phyloP scores from a whole-genome alignment of 768 basidiomycete species.

The Russula dissimulans region DNA sequence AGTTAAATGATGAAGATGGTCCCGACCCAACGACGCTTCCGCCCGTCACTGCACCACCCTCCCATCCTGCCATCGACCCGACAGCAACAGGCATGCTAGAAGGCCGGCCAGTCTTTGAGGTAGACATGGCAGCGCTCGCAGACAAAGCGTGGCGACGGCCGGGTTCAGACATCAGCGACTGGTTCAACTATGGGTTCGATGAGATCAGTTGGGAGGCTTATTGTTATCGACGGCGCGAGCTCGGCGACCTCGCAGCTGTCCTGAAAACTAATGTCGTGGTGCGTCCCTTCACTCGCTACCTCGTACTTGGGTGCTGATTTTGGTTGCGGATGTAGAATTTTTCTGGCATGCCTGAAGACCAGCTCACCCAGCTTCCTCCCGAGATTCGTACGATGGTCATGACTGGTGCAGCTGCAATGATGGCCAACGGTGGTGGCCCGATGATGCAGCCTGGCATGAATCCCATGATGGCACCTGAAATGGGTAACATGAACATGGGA shows the following conservation, averaged over 20 bases:
- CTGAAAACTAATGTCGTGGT: conserved; percentile 80
- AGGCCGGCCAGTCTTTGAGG: conserved; percentile 74
- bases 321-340: conserved; percentile 46
- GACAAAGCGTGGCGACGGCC: conserved; percentile 90
- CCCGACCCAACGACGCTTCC: conserved; percentile 60
- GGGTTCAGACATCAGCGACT: conserved; percentile 90
- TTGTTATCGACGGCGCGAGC: conserved; percentile 70
- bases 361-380: conserved; percentile 64
- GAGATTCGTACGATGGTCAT: conserved; percentile 84
- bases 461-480: conserved; percentile 22
- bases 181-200: conserved; percentile 99
- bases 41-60: conserved; percentile 59
- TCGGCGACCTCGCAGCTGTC: conserved; percentile 70
- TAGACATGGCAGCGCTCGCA: conserved; percentile 62
- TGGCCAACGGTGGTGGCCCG: conserved; percentile 50
- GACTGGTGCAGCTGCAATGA: conserved; percentile 71
- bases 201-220: conserved; percentile 94
- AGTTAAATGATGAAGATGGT: conserved; percentile 35
- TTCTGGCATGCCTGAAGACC: conserved; percentile 74
- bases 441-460: conserved; percentile 31
- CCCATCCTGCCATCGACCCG: conserved; percentile 73
- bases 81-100: conserved; percentile 54
- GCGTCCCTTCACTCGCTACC: conserved; percentile 22
- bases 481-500: conserved; percentile 19
- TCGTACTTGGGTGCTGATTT: not conserved